Base-by-base conservation (phyloP, 495 filamentous ascomycete genomes). In the Aspergillus mulundensis region DNA sequence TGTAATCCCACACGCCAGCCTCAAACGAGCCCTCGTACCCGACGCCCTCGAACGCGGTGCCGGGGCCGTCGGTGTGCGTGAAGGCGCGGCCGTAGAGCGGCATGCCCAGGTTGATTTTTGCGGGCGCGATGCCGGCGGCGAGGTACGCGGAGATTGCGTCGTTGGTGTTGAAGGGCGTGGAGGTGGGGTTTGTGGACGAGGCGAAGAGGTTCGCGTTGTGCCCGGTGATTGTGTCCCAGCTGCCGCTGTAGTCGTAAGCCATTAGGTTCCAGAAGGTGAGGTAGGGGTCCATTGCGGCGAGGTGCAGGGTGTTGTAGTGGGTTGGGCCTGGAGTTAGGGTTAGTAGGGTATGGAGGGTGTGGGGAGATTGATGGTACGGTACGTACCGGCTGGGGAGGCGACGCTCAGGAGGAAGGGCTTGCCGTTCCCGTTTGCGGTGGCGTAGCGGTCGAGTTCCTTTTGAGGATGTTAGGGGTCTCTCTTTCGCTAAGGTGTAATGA, bases 1-100 rank as follows among this genome's bases (percentile, higher is more conserved):
- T 86, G 70, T 84, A 94, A 65, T 92, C 85, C 85, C 87, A 96
- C 0, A 93, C 77, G 0, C 92, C 92, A 7, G 82, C 77, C 71
- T 96, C 87, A 73, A 83, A 89, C 28, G 79, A 81, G 14, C 75
- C 75, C 54, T 57, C 45, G 66, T 77, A 66, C 1, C 91, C 91
- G 32, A 87, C 76, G 19, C 90, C 87, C 45, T 65, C 76, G 71
- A 80, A 97, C 10, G 81, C 71, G 36, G 78, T 65, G 0, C 92
- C 92, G 0, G 84, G 80, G 0, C 93, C 91, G 14, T 78, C 69
- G 5, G 91, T 96, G 47, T 80, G 72, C 45, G 78, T 67, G 64
- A 96, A 97, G 10, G 86, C 78, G 21, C 90, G 88, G 7, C 92
- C 93, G 66, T 96, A 96, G 8, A 97, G 76, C 0, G 92, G 92